Conservation (phyloP, 2,329 filamentous ascomycete species). For the Geosmithia morbida region DNA sequence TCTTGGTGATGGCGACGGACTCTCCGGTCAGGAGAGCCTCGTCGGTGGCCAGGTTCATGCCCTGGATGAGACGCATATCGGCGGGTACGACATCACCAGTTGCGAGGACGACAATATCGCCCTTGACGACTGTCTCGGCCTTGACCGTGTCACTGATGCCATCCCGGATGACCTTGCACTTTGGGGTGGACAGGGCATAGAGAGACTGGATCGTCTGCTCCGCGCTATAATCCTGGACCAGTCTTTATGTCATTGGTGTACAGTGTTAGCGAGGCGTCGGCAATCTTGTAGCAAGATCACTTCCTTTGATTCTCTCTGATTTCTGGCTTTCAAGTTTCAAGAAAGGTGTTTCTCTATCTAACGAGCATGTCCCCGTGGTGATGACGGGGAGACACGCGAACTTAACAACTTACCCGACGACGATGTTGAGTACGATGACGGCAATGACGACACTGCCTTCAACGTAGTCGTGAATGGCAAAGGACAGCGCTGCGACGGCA, state of each 20-base stretch:
- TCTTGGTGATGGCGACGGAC: conserved; percentile 54
- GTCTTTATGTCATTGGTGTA: conserved; percentile 16
- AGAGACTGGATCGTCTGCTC: conserved; percentile 49
- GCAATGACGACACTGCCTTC: conserved; percentile 49
- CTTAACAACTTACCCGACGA: conserved; percentile 38
- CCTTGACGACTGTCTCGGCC: conserved; percentile 45
- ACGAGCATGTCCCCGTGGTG: neutral
- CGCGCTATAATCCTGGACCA: conserved; percentile 45
- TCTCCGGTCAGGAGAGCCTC: conserved; percentile 64
- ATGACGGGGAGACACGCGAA: neutral
- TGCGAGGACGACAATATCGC: conserved; percentile 47
- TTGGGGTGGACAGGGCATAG: conserved; percentile 42
- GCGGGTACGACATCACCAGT: conserved; percentile 58
- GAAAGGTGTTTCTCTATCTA: neutral
- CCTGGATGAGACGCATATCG: conserved; percentile 49
- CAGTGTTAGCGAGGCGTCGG: conserved; percentile 9
- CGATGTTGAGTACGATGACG: conserved; percentile 53
- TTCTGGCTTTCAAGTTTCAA: neutral
- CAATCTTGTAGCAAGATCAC: neutral
- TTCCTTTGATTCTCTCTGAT: neutral
- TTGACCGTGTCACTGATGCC: conserved; percentile 34
- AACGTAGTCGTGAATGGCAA: conserved; percentile 49
- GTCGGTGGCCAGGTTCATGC: conserved; percentile 63
- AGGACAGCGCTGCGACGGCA: conserved; percentile 57
- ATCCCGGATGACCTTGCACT: conserved; percentile 42